Evolutionary conservation across 371 early-diverging fungal genomes (phyloP), one percentile per base, ranked within the genome.

Genomic region (Nematocida sp.): DNA sequence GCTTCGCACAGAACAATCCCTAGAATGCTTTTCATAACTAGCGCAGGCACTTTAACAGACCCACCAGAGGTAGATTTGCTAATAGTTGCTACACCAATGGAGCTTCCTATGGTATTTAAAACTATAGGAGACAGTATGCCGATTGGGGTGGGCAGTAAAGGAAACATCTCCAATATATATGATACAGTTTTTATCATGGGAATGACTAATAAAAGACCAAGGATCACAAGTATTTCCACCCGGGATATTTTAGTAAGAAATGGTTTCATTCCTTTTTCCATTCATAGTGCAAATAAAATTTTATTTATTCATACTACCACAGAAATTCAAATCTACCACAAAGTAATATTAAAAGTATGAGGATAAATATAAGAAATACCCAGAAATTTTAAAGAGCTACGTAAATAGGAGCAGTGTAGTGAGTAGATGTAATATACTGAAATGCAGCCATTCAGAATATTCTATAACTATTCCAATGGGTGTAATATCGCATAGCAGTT

Each of bases 1-100:
- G 86, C 86, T 54, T 88, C 88, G 64, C 88, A 88, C 18, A 88
- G 85, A 33, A 87, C 85, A 50, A 83, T 86, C 47, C 88, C 88
- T 6, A 88, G 55, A 9, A 88, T 57, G 18, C 85, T 66, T 72
- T 87, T 86, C 23, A 83, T 81, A 23, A 84, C 85, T 40, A 88
- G 72, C 40, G 81, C 52, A 23, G 88, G 88, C 0, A 60, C 60
- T 44, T 69, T 70, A 39, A 88, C 84, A 42, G 83, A 84, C 44
- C 85, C 82, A 9, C 87, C 88, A 62, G 83, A 66, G 27, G 85
- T 84, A 67, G 86, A 82, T 23, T 73, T 84, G 6, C 83, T 55
- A 50, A 88, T 88, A 25, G 73, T 66, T 15, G 72, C 66, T 33
- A 85, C 84, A 15, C 86, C 86, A 18, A 73, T 58, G 11, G 83